These are phyloP conservation scores for Blastocystis sp. DNA, from an alignment of 352 stramenopile genomes.

Conservation along the genomic window DNA sequence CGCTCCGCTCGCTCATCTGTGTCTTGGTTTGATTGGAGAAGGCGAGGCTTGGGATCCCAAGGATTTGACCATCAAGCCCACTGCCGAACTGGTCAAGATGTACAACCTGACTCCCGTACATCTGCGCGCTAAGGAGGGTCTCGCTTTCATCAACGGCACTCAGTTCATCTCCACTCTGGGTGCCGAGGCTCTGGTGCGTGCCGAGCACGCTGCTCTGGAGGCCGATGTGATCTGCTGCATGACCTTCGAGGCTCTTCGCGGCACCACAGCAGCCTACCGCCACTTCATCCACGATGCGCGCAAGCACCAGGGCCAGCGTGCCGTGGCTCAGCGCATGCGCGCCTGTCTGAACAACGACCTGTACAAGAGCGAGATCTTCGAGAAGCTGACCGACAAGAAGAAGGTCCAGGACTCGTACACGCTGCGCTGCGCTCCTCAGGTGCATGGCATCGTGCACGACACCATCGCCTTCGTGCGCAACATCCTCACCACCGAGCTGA, in stretches of 20 bases:
- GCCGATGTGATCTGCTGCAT: conserved; percentile 75
- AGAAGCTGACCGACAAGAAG: conserved; percentile 77
- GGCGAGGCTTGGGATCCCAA: conserved; percentile 74
- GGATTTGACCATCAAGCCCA: conserved; percentile 23
- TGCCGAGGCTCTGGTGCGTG: conserved; percentile 73
- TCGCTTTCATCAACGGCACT: conserved; percentile 82
- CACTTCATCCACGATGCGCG: conserved; percentile 77
- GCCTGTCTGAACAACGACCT: conserved; percentile 70
- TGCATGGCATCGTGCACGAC: conserved; percentile 78
- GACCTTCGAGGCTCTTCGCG: conserved; percentile 77
- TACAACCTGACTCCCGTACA: conserved; percentile 69
- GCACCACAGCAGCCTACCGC: conserved; percentile 78
- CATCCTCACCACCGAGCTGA: conserved; percentile 80
- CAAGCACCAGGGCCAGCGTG: conserved; percentile 73
- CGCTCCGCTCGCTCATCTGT: conserved; percentile 76
- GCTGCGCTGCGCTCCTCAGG: conserved; percentile 76
- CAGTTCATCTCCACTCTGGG: conserved; percentile 79
- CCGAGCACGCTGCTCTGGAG: conserved; percentile 71
- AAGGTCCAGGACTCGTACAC: conserved; percentile 82
- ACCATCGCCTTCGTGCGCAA: conserved; percentile 77
- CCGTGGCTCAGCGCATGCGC: conserved; percentile 74
- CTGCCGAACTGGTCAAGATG: conserved; percentile 65
- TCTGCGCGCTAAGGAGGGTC: conserved; percentile 77
- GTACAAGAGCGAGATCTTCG: conserved; percentile 73
- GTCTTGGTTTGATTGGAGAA: conserved; percentile 78